Percentiles rank a stretch among this genome's conserved stretches.
Conservation (phyloP, 1,139 yeast genomes). For the Pichia sp. region DNA sequence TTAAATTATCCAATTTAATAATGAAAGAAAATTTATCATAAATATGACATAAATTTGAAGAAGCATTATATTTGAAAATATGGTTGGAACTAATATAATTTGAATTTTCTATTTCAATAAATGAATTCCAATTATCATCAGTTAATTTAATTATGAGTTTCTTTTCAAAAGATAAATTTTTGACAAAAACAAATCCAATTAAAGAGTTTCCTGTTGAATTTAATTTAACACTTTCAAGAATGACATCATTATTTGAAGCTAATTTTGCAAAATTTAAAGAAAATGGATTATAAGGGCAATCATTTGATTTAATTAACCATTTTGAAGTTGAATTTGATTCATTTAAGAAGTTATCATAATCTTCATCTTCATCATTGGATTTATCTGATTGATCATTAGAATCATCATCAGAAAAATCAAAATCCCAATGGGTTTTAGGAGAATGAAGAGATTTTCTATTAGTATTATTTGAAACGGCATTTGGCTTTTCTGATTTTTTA, state of each 20-base stretch:
- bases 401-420: conserved; percentile 21
- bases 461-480: conserved; percentile 48
- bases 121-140: conserved; percentile 58
- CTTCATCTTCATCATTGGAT: conserved; percentile 24
- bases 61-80: conserved; percentile 27
- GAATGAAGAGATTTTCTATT: neutral
- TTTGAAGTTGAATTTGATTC: conserved; percentile 19
- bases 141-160: conserved; percentile 58
- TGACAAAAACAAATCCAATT: conserved; percentile 70
- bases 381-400: conserved; percentile 22
- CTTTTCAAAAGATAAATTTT: conserved; percentile 62
- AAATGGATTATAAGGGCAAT: conserved; percentile 24
- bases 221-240: conserved; percentile 59
- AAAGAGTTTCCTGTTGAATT: conserved; percentile 50
- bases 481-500: conserved; percentile 63
- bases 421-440: conserved; percentile 24
- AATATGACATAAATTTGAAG: conserved; percentile 9
- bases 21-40: conserved; percentile 44
- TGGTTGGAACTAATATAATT: conserved; percentile 31
- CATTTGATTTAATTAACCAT: conserved; percentile 40
- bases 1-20: conserved; percentile 31
- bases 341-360: conserved; percentile 22
- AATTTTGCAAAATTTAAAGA: conserved; percentile 35
- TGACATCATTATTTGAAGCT: conserved; percentile 40
- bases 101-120: conserved; percentile 34